phyloP scores from a whole-genome alignment of 345 rosid genomes.

The Eucalyptus guilfoylei region DNA sequence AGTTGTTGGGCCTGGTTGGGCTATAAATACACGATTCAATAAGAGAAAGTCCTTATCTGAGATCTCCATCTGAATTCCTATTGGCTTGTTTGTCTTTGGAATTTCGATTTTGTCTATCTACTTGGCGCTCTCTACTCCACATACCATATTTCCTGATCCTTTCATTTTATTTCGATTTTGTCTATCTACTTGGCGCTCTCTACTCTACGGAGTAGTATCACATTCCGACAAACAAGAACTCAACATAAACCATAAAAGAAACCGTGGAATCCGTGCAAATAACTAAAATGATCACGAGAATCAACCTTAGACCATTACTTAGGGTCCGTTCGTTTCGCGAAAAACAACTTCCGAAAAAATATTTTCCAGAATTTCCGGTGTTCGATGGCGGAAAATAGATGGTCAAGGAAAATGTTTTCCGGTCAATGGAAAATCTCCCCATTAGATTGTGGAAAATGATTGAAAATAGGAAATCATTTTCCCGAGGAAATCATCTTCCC shows the following conservation, averaged over 20 bases:
- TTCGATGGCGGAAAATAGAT: too few species aligned
- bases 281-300: background rate
- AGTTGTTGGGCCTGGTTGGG: background rate
- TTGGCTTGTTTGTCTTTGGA: background rate
- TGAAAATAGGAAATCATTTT: too few species aligned
- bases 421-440: too few species aligned
- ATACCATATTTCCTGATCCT: background rate
- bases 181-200: background rate
- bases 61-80: conserved; percentile 8
- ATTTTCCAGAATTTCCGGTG: too few species aligned
- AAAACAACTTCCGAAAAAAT: too few species aligned
- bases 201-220: background rate
- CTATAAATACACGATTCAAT: background rate
- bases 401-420: too few species aligned
- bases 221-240: too few species aligned
- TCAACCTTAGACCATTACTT: background rate
- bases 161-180: background rate
- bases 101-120: background rate
- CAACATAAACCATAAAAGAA: too few species aligned
- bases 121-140: conserved; percentile 7
- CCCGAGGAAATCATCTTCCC: too few species aligned
- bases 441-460: too few species aligned
- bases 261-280: background rate
- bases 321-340: too few species aligned
- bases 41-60: conserved; percentile 11